Evolutionary conservation across 176 grass and related monocot genomes (phyloP).

Genomic region (Canna indica): DNA sequence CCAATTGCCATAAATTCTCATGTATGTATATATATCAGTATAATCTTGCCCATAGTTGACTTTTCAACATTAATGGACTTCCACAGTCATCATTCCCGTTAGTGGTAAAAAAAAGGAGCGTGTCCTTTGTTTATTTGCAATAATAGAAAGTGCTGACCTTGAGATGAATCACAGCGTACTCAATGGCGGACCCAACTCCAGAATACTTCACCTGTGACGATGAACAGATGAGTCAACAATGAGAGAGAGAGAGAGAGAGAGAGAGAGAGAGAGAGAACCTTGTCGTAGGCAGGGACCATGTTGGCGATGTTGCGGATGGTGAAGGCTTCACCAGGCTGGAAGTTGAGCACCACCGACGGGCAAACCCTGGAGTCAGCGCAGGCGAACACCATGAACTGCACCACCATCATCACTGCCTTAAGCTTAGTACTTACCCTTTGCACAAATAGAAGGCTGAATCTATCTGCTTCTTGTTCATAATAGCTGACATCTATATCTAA

Average conservation of each 20-base stretch:
- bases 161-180: slow-evolving; percentile 37
- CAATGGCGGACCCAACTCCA: slow-evolving; percentile 28
- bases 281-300: slow-evolving; percentile 30
- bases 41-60: not conserved
- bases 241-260: not conserved
- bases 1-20: too few relatives aligned
- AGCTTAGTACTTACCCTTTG: not conserved
- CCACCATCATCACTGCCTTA: not conserved
- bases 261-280: not conserved
- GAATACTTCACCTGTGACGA: slow-evolving; percentile 22
- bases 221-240: not conserved
- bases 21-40: too few relatives aligned
- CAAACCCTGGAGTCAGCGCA: slow-evolving; percentile 38
- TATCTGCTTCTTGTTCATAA: too few relatives aligned
- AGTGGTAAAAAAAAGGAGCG: not conserved
- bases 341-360: slow-evolving; percentile 31
- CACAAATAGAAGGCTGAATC: too few relatives aligned
- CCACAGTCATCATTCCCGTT: too few relatives aligned
- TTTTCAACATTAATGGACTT: not conserved
- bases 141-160: slow-evolving; percentile 15
- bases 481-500: too few relatives aligned
- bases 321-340: slow-evolving; percentile 34
- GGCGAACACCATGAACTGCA: slow-evolving; percentile 42
- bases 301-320: slow-evolving; percentile 40
- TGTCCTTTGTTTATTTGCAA: not conserved